phyloP scores from a whole-genome alignment of 192 early-diverging fungal species.

The Backusella australiensis region DNA sequence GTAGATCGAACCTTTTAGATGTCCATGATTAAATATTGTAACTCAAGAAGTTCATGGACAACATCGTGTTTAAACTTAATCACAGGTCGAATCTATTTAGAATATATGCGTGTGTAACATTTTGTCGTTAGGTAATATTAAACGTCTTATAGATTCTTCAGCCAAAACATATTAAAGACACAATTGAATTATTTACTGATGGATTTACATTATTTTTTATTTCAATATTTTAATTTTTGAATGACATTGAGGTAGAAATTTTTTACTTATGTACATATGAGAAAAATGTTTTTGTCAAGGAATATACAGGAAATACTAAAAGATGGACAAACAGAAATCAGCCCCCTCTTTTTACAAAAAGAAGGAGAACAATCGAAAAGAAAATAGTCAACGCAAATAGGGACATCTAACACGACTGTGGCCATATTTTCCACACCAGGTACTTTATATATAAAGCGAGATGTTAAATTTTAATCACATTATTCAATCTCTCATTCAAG shows the following conservation, averaged over 20 bases:
- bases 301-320: neutral
- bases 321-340: neutral
- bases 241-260: neutral
- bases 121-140: neutral
- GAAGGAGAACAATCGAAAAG: neutral
- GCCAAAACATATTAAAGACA: neutral
- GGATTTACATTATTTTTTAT: neutral
- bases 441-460: neutral
- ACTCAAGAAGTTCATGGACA: neutral
- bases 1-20: neutral
- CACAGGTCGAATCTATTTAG: neutral
- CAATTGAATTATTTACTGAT: neutral
- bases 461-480: neutral
- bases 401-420: neutral
- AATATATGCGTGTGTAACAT: neutral
- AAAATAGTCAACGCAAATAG: neutral
- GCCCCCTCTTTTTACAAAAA: neutral
- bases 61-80: neutral
- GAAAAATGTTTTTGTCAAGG: neutral
- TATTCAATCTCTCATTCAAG: neutral
- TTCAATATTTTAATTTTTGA: neutral
- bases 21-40: neutral
- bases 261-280: neutral
- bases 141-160: neutral
- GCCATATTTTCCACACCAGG: constrained; percentile 3